Base-by-base conservation (phyloP, 73 alveolate species). In the Stentor coeruleus region DNA sequence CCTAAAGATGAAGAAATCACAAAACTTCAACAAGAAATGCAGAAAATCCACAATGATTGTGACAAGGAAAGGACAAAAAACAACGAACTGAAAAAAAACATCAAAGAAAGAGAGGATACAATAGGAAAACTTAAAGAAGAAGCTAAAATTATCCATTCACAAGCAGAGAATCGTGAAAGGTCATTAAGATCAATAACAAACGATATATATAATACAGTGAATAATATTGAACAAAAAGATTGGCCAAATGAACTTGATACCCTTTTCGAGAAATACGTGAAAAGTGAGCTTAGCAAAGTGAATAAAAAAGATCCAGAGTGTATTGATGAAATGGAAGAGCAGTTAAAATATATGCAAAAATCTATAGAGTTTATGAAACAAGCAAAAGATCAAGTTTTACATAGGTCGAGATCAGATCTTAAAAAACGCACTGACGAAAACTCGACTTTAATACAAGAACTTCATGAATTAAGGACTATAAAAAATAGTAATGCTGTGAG, bases 1-100 rank as follows among this genome's bases (percentile, higher is more conserved):
- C 98, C 98, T 0, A 94, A 94, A 66, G 98, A 94, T 79, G 88
- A 86, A 74, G 83, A 92, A 75, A 94, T 94, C 55, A 95, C 86
- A 59, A 81, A 81, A 66, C 86, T 92, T 28, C 91, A 94, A 59
- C 96, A 94, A 59, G 90, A 92, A 72, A 74, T 92, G 66, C 87
- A 91, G 59, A 92, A 91, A 59, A 35, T 75, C 2, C 31, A 75
- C 83, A 75, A 40, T n/a, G 83, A 75, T 20, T 75, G 72, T 40
- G 83, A 75, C 59, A 75, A n/a, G 11, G 59, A 75, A 40, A 31
- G 59, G n/a, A 75, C 26, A 33, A 39, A 20, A 75, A 75, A 75
- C 30, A 85, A 88, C 72, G 94, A 90, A 33, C 85, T 91, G 15
- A 91, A 92, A 59, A 92, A 93, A 74, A 88, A 92, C 66, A 90